Evolutionary conservation across 495 filamentous ascomycete species (phyloP), one percentile per base, ranked within the genome.

Genomic region (Xylaria venustula): DNA sequence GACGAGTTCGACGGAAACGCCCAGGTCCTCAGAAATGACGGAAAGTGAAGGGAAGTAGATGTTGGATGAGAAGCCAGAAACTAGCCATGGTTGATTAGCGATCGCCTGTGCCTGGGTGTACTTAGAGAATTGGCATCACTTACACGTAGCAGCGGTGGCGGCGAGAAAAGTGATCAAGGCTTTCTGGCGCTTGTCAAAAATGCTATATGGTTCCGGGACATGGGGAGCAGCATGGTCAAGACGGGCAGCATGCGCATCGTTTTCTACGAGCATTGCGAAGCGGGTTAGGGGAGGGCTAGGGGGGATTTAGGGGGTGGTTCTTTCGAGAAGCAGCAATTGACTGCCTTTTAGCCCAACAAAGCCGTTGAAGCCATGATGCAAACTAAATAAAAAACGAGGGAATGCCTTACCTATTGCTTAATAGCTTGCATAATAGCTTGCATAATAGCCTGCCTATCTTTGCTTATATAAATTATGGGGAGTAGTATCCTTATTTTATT

Each of bases 1-100:
- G 65, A 83, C 70, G 3, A 80, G 72, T 40, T 77, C 73, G 5
- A 77, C 44, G 0, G 79, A 77, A 4, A 81, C 71, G 41, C 72
- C 61, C 0, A 83, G 64, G 46, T 81, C 77, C 7, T 54, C 36
- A 11, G 80, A 73, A 9, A 83, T 77, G 0, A 75, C 78, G 8
- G 75, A 71, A 7, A 83, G 66, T 0, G 78, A 77, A 8, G 81
- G 82, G 55, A 82, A 83, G 61, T 82, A 84, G 30, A 84, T 80
- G 70, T 82, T 83, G 6, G 77, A 80, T n/a, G 79, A 76, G 60
- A 83, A 82, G 0, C 76, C 76, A 4, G 80, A 83, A 58, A 84
- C 77, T 80, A 41, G 45, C 41, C 6, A 56, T 11, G 20, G 15
- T 26, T 17, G 30, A 23, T 14, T 28, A 4, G n/a, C 30, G 30